phyloP scores from a whole-genome alignment of 73 alveolate species.

The Vitrella brassicaformis region DNA sequence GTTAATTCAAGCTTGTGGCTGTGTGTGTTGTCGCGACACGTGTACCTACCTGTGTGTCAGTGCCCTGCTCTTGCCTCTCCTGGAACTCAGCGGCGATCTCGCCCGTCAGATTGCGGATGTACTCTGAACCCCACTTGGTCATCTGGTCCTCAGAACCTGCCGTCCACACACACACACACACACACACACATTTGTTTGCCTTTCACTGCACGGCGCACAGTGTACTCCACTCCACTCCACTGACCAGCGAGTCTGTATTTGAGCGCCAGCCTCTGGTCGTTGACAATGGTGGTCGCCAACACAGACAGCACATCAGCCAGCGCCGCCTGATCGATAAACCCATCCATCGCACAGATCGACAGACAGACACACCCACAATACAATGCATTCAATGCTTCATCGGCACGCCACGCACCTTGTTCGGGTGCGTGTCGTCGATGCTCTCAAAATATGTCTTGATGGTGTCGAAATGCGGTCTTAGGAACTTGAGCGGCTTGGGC shows the following conservation, averaged over 20 bases:
- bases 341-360: no score
- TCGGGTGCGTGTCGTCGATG: slow-evolving; percentile 7
- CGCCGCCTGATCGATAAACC: slow-evolving; percentile 12
- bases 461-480: slow-evolving; percentile 60
- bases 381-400: neutral
- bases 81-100: slow-evolving; percentile 57
- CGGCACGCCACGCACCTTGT: neutral
- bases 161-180: no score
- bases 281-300: slow-evolving; percentile 58
- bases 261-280: slow-evolving; percentile 30
- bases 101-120: slow-evolving; percentile 54
- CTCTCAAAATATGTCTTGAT: slow-evolving; percentile 44
- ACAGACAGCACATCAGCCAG: slow-evolving; percentile 70
- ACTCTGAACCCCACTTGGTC: slow-evolving; percentile 82
- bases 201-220: no score
- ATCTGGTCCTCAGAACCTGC: slow-evolving; percentile 66
- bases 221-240: no score
- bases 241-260: no score
- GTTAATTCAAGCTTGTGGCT: neutral
- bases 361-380: no score
- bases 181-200: no score
- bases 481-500: slow-evolving; percentile 82
- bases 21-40: neutral
- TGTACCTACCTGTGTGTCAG: slow-evolving; percentile 8
- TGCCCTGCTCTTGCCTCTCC: slow-evolving; percentile 46